Evolutionary conservation across 805 yeast species (phyloP).

Genomic region (Vanderwaltozyma yarrowii): DNA sequence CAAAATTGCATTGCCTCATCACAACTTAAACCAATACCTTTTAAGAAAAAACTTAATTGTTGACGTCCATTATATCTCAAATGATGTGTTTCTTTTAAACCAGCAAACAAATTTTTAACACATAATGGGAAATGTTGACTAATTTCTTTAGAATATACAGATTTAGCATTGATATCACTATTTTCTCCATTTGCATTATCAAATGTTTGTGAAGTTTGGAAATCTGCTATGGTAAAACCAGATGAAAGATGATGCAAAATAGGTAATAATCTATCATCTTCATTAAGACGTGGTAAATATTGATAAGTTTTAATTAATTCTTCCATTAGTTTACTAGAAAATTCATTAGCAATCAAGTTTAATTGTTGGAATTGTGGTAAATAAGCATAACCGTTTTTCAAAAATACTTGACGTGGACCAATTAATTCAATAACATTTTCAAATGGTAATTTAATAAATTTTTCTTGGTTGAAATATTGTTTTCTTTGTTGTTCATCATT

Average conservation of each 20-base stretch:
- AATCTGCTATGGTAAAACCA: slow-evolving; percentile 54
- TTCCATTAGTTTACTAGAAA: slow-evolving; percentile 38
- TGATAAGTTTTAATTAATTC: slow-evolving; percentile 62
- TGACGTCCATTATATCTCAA: slow-evolving; percentile 76
- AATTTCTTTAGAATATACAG: slow-evolving; percentile 45
- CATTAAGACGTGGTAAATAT: slow-evolving; percentile 74
- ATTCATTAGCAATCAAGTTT: slow-evolving; percentile 60
- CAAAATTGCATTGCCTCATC: slow-evolving; percentile 88
- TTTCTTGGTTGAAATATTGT: slow-evolving; percentile 46
- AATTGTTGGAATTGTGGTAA: slow-evolving; percentile 76
- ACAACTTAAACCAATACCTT: slow-evolving; percentile 78
- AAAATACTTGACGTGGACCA: slow-evolving; percentile 56
- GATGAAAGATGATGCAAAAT: slow-evolving; percentile 68
- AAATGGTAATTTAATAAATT: slow-evolving; percentile 77
- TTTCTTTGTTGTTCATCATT: slow-evolving; percentile 37
- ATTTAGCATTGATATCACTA: slow-evolving; percentile 49
- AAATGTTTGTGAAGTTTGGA: slow-evolving; percentile 11
- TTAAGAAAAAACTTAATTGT: slow-evolving; percentile 74
- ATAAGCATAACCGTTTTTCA: slow-evolving; percentile 67
- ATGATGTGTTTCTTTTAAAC: slow-evolving; percentile 54
- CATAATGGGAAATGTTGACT: slow-evolving; percentile 74
- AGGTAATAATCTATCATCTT: slow-evolving; percentile 83
- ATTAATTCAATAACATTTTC: slow-evolving; percentile 74
- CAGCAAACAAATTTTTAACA: slow-evolving; percentile 54
- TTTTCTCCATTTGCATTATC: slow-evolving; percentile 29